These are phyloP conservation scores for Ophidiomyces ophidiicola DNA, from an alignment of 2,329 filamentous ascomycete species.

Conservation along the genomic window DNA sequence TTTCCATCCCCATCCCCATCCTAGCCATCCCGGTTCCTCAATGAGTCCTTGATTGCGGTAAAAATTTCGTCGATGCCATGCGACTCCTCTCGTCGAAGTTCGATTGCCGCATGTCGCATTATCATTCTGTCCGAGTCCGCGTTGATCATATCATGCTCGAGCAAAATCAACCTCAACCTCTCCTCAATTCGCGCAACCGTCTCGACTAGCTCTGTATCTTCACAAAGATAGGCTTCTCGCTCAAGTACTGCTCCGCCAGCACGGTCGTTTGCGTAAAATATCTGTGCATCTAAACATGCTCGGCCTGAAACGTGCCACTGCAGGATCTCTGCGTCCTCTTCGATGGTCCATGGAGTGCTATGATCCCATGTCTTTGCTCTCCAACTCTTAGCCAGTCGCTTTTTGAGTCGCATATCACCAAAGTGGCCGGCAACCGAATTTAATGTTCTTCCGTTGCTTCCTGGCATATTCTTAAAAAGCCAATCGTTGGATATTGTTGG, in stretches of 20 bases:
- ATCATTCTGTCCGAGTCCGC: slow-evolving; percentile 1
- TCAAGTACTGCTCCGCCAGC: slow-evolving; percentile 12
- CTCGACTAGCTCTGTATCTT: slow-evolving; percentile 12
- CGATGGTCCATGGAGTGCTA: slow-evolving; percentile 12
- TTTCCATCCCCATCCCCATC: too few relatives aligned
- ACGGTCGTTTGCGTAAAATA: slow-evolving; percentile 14
- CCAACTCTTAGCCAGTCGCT: slow-evolving; percentile 13
- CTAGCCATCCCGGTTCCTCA: slow-evolving; percentile 1
- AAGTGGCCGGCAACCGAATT: slow-evolving; percentile 13
- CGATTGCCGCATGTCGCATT: slow-evolving; percentile 4
- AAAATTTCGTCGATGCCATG: slow-evolving; percentile 4
- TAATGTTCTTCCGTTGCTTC: slow-evolving; percentile 2
- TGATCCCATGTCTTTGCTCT: slow-evolving; percentile 8
- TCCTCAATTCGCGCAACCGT: slow-evolving; percentile 9
- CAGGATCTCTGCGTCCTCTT: slow-evolving; percentile 17
- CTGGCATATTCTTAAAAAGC: slow-evolving; percentile 14
- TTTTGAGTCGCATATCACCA: slow-evolving; percentile 11
- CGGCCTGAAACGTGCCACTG: slow-evolving; percentile 15
- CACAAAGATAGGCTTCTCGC: slow-evolving; percentile 13
- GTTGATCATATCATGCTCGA: slow-evolving; percentile 7
- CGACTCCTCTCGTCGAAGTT: slow-evolving; percentile 5
- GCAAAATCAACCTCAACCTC: slow-evolving; percentile 2
- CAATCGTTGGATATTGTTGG: slow-evolving; percentile 9
- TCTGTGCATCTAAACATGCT: slow-evolving; percentile 12
- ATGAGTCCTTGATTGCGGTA: slow-evolving; percentile 6